Base-by-base conservation (phyloP, 768 basidiomycete species). In the Saitozyma podzolica region DNA sequence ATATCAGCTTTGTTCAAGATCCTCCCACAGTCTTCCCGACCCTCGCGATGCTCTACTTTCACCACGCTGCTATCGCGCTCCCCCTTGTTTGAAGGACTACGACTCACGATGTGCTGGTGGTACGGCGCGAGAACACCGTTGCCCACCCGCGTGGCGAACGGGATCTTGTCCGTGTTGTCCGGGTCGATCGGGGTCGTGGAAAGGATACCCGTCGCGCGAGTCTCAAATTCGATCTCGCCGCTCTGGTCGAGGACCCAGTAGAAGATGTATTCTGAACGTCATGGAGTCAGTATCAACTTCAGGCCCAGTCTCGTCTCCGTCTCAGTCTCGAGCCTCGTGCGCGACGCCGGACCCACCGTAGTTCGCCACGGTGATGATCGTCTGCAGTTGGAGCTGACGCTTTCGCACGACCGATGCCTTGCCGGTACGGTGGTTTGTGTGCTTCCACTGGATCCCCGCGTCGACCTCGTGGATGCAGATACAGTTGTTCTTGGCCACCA, bases 391-490 rank as follows among this genome's bases (percentile, higher is more conserved):
- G 19, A 75, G 65, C 29, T 61, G 54, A 20, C 73, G 58, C 47
- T 40, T 42, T 10, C 73, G 59, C 11, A 52, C 47, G 3, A 70
- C 66, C 9, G 61, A 58, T 0, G 70, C 65, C 0, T 29, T 42
- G n/a, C 64, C 66, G 4, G 70, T 69, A 10, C 73, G 58, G 64
- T 58, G 58, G 54, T 74, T 69, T 55, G 66, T 72, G 68, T 67
- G 73, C 59, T 72, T 75, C 59, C 64, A 70, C 5, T 53, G 57
- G 49, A 74, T 51, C 3, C 73, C 73, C 40, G 50, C 70, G 49
- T 74, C 73, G 48, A 67, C 59, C 56, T 72, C 70, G 50, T 74
- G 73, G 7, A 74, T 54, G 57, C 73, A 75, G 19, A 75, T 65
- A 17, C 59, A 54, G 42, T 71, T 67, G 3, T 63, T 58, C n/a